phyloP scores from a whole-genome alignment of 2,329 filamentous ascomycete genomes.

The Paecilomyces dactylethromorphus region DNA sequence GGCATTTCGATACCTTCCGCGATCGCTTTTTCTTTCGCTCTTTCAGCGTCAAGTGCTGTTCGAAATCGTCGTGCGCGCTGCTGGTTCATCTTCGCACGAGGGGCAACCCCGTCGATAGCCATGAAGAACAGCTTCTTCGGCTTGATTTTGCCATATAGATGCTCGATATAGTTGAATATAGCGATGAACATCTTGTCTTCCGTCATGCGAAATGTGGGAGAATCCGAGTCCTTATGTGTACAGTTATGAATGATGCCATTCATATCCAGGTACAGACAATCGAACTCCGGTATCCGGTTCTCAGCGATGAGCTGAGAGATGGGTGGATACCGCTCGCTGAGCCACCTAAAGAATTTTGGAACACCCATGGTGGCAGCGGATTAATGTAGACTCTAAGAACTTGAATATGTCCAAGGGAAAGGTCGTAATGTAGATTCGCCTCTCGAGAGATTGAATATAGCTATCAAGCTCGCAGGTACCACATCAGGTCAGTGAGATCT shows the following conservation, averaged over 20 bases:
- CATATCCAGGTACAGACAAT: conserved; percentile 85
- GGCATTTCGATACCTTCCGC: conserved; percentile 85
- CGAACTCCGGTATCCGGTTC: conserved; percentile 98
- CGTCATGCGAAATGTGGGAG: conserved; percentile 82
- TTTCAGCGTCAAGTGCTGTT: conserved; percentile 85
- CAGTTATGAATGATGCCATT: conserved; percentile 99
- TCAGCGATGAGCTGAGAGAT: conserved; percentile 98
- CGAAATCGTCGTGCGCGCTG: conserved; percentile 92
- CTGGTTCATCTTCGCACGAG: conserved; percentile 99
- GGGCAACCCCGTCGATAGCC: conserved; percentile 96
- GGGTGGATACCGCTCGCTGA: conserved; percentile 96
- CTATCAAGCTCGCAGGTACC: conserved; percentile 13
- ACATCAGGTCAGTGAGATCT: background rate
- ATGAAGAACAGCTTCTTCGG: conserved; percentile 98
- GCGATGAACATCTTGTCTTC: conserved; percentile 99
- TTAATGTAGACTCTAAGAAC: conserved; percentile 10
- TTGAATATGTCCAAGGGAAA: conserved; percentile 8
- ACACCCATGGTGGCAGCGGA: conserved; percentile 54
- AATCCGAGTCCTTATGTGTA: conserved; percentile 93
- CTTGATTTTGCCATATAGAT: conserved; percentile 97
- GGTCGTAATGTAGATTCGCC: conserved; percentile 2
- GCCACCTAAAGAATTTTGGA: conserved; percentile 94
- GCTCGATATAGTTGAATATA: conserved; percentile 99
- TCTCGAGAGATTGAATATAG: conserved; percentile 8
- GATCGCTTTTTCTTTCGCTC: conserved; percentile 86